Conservation (phyloP, 2,329 filamentous ascomycete species). For the Hortaea sp. region DNA sequence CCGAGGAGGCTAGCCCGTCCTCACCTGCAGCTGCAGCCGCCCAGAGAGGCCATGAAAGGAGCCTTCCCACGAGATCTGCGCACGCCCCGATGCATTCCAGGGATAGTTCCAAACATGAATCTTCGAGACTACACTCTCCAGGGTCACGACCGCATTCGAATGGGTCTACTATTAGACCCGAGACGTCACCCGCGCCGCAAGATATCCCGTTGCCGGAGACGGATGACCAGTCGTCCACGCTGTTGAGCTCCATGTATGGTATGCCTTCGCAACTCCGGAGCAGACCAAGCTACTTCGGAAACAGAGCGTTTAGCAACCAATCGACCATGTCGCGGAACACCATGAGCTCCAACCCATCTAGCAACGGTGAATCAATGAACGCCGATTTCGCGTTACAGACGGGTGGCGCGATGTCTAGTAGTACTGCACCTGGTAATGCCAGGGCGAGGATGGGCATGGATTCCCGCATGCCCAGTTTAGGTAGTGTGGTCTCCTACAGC, state of each 20-base stretch:
- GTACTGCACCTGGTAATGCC: conserved; percentile 21
- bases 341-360: conserved; percentile 48
- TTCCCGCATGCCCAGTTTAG: conserved; percentile 71
- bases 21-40: conserved; percentile 35
- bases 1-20: conserved; percentile 22
- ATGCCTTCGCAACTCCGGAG: conserved; percentile 22
- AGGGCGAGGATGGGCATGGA: conserved; percentile 45
- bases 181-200: conserved; percentile 10
- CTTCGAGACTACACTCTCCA: conserved; percentile 1
- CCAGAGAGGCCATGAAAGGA: conserved; percentile 16
- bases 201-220: conserved; percentile 3
- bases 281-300: conserved; percentile 46
- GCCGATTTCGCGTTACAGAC: conserved; percentile 76
- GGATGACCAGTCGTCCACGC: conserved; percentile 2
- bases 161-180: conserved; percentile 10
- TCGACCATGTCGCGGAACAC: conserved; percentile 49
- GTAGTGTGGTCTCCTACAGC: conserved; percentile 71
- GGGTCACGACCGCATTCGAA: conserved; percentile 9
- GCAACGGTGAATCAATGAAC: conserved; percentile 66
- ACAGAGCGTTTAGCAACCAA: conserved; percentile 46
- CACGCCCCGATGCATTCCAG: neutral
- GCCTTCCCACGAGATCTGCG: conserved; percentile 5
- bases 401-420: conserved; percentile 57
- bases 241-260: conserved; percentile 2
- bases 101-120: conserved; percentile 1